phyloP scores from a whole-genome alignment of 441 rosid species.

The Kokia cookei region DNA sequence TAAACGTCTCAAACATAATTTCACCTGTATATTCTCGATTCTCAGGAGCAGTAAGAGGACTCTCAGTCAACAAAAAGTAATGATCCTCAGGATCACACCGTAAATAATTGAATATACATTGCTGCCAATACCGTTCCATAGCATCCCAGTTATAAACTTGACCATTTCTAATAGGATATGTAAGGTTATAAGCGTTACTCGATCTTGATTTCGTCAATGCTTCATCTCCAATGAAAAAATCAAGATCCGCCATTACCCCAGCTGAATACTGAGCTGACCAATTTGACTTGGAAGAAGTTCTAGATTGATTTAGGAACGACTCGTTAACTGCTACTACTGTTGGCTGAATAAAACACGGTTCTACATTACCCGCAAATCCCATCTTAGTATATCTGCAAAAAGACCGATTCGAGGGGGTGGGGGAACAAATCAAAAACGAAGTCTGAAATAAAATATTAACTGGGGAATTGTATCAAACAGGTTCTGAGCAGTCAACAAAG shows the following conservation, averaged over 20 bases:
- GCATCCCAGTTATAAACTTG: constrained; percentile 98
- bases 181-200: constrained; percentile 69
- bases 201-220: constrained; percentile 72
- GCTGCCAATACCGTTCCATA: constrained; percentile 99
- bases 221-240: constrained; percentile 91
- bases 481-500: background rate
- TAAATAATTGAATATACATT: constrained; percentile 87
- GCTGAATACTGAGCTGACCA: constrained; percentile 87
- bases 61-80: constrained; percentile 91
- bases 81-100: constrained; percentile 99
- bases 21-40: constrained; percentile 94
- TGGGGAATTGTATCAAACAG: constrained; percentile 38
- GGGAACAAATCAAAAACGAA: background rate
- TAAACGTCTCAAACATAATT: constrained; percentile 97
- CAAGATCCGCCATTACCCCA: constrained; percentile 97
- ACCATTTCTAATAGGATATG: constrained; percentile 80
- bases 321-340: constrained; percentile 93
- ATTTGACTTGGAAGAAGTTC: constrained; percentile 65
- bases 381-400: constrained; percentile 77
- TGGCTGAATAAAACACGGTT: constrained; percentile 92
- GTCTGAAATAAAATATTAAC: background rate
- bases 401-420: background rate
- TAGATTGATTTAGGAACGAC: constrained; percentile 74
- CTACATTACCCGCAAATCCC: constrained; percentile 99
- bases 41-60: constrained; percentile 98